These are phyloP conservation scores for Cardamine resedifolia DNA, from an alignment of 345 rosid genomes.

Conservation along the genomic window DNA sequence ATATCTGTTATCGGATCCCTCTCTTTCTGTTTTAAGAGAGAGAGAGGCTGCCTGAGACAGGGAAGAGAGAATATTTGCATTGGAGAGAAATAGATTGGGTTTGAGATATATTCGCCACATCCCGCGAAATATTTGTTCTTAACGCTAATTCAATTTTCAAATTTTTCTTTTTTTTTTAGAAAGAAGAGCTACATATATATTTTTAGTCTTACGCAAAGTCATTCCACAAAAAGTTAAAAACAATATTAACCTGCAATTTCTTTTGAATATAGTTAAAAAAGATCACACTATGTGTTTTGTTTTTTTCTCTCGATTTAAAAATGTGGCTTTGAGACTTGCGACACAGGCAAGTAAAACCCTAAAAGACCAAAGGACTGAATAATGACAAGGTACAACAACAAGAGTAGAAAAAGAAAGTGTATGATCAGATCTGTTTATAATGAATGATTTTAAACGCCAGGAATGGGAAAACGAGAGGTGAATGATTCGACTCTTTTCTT, in stretches of 20 bases:
- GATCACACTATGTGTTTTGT: background rate
- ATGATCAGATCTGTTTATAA: background rate
- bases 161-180: background rate
- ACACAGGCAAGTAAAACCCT: constrained; percentile 10
- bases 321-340: constrained; percentile 7
- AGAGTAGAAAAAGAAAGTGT: background rate
- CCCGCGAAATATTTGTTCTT: constrained; percentile 31
- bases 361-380: background rate
- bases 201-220: no score
- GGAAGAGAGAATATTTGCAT: background rate
- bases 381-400: constrained; percentile 1
- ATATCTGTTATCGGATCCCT: constrained; percentile 23
- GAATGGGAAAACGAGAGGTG: constrained; percentile 72
- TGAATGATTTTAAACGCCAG: constrained; percentile 74
- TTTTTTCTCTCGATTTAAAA: background rate
- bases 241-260: background rate
- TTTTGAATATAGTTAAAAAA: background rate
- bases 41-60: background rate
- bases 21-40: constrained; percentile 10
- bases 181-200: no score
- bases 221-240: background rate
- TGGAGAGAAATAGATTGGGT: background rate
- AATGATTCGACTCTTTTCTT: constrained; percentile 65
- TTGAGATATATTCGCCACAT: constrained; percentile 4
- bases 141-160: background rate